Percentiles rank a stretch among this genome's conserved stretches.
These are phyloP conservation scores for Auxenochlorella pyrenoidosa DNA, from an alignment of 139 green algal species.

Conservation along the genomic window DNA sequence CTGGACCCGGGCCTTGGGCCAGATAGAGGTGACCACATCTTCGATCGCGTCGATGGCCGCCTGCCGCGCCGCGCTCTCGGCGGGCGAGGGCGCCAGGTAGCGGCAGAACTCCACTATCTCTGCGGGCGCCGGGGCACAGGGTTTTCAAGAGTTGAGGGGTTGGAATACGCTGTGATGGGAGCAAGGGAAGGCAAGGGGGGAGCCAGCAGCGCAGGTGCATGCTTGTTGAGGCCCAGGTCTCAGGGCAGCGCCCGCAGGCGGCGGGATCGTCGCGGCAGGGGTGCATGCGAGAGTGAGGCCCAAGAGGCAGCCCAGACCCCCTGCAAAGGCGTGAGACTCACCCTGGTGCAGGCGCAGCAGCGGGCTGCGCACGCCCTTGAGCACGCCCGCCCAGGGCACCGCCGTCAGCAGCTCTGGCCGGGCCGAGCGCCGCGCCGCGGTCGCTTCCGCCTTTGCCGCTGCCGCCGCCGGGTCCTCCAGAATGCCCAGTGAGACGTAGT, in stretches of 20 bases:
- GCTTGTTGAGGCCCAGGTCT: no score
- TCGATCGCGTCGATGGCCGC: conserved; percentile 63
- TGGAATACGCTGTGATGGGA: no score
- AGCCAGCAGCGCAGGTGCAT: no score
- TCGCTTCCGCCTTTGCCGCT: neutral
- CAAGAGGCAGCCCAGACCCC: no score
- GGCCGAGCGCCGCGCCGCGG: neutral
- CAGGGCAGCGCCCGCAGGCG: no score
- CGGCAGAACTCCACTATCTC: conserved; percentile 83
- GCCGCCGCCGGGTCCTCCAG: conserved; percentile 15
- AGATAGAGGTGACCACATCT: conserved; percentile 76
- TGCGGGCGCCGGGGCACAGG: conserved; percentile 26
- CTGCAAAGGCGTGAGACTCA: neutral
- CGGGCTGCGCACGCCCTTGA: conserved; percentile 51
- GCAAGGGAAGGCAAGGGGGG: no score
- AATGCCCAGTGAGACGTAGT: conserved; percentile 32
- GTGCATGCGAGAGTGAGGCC: no score
- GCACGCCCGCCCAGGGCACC: conserved; percentile 37
- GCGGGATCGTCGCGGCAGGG: no score
- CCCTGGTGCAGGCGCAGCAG: conserved; percentile 71
- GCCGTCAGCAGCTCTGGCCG: conserved; percentile 3
- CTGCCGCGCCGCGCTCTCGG: conserved; percentile 58
- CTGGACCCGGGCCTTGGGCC: conserved; percentile 59
- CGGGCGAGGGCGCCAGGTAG: conserved; percentile 74
- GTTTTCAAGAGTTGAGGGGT: no score